These are phyloP conservation scores for Cantharellus anzutake DNA, from an alignment of 768 basidiomycete genomes.

Conservation along the genomic window DNA sequence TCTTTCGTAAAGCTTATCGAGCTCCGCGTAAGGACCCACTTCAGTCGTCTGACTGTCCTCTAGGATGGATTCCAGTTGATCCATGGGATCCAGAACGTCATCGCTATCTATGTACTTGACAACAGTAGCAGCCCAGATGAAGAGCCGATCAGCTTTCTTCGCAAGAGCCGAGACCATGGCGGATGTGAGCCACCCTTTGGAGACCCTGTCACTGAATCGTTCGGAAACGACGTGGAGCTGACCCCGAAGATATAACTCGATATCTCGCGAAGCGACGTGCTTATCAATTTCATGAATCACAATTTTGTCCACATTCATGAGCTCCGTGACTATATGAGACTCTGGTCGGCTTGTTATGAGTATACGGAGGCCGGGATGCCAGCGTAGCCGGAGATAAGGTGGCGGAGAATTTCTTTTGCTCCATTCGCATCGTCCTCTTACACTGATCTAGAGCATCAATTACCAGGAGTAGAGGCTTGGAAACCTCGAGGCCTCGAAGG, in stretches of 20 bases:
- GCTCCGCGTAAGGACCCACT: no score
- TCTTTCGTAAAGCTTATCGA: no score
- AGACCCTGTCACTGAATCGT: not conserved
- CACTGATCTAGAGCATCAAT: constrained; percentile 5
- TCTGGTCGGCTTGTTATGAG: constrained; percentile 2
- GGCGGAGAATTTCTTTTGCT: not conserved
- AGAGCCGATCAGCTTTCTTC: not conserved
- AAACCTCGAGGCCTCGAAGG: no score
- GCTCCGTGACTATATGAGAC: not conserved
- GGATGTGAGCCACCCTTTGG: not conserved
- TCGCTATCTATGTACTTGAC: not conserved
- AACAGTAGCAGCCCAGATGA: not conserved
- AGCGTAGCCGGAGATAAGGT: not conserved
- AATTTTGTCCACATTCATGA: not conserved
- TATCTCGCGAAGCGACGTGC: constrained; percentile 2
- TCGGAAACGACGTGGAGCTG: not conserved
- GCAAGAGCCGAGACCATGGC: not conserved
- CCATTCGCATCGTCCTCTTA: no score
- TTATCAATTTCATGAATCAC: constrained; percentile 5
- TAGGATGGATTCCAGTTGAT: not conserved
- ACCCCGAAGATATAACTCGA: constrained; percentile 4
- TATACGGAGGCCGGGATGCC: not conserved
- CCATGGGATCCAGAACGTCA: not conserved
- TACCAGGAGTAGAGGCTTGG: not conserved
- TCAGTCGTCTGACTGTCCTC: no score